Base-by-base conservation (phyloP, 805 yeast genomes). In the Yamadazyma phyllophila region DNA sequence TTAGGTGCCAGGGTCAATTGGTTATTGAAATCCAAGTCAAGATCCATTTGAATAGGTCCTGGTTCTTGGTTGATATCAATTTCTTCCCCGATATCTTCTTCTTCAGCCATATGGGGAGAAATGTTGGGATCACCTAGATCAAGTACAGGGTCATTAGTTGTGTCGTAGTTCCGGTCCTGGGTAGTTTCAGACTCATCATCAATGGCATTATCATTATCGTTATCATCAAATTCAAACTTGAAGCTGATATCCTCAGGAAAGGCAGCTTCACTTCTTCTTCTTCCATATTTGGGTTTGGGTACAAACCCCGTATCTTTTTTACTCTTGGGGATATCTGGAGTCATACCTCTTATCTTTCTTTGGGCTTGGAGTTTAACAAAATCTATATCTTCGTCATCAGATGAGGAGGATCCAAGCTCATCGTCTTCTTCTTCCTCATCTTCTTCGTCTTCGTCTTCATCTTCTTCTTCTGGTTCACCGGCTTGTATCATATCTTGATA, bases 281-380 rank as follows among this genome's bases (percentile, higher is more conserved):
- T 55, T 13, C 71, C 71, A 49, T 58, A 65, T 44, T 61, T 63
- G 1, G 59, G 56, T 40, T 52, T 53, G 1, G 56, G 34, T 8
- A 55, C 52, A 6, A 56, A 47, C 14, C 51, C 52, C 11, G 39
- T 44, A 26, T n/a, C 44, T 24, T 48, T 34, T 30, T 44, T 32
- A 8, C n/a, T 26, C n/a, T 35, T 35, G 4, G 24, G 10, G 11
- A 14, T 39, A 9, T 44, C 55, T 3, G 80, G 78, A 50, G 77
- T 76, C 72, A 78, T 66, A 1, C 81, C 73, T 48, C 67, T 74
- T 32, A 79, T 79, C 63, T 84, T 80, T 50, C 81, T 71, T 59
- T 83, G 85, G 8, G 84, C 86, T 30, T 87, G 85, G 49, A 86
- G 64, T 59, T 78, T 79, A 12, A 85, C 87, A 60, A 83, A 84